Conservation (phyloP, 495 filamentous ascomycete species). For the Penicillium flavigenum region DNA sequence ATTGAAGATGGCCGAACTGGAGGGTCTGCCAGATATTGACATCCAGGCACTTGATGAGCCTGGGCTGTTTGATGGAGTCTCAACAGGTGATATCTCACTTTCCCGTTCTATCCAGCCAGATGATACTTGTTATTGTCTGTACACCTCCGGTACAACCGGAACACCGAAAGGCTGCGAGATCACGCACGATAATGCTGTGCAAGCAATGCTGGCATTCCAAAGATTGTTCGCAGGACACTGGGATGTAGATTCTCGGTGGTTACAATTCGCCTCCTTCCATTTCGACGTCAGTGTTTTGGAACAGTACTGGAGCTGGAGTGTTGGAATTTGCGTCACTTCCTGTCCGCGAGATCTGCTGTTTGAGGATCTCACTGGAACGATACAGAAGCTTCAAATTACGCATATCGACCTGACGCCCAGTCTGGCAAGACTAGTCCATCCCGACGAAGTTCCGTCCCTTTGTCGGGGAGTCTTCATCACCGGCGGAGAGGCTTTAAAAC, state of each 20-base stretch:
- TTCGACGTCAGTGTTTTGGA: constrained; percentile 88
- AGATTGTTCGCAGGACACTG: constrained; percentile 42
- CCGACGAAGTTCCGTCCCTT: constrained; percentile 35
- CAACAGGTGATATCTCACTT: constrained; percentile 20
- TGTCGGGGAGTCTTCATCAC: constrained; percentile 39
- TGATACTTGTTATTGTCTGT: constrained; percentile 92
- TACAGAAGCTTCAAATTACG: constrained; percentile 70
- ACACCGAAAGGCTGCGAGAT: constrained; percentile 96
- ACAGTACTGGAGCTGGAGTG: constrained; percentile 87
- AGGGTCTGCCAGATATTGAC: constrained; percentile 23
- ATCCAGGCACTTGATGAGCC: constrained; percentile 36
- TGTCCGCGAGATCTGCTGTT: constrained; percentile 76
- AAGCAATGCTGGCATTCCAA: constrained; percentile 46
- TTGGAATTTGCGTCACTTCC: constrained; percentile 75
- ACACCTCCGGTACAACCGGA: constrained; percentile 95
- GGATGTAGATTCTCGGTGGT: constrained; percentile 67
- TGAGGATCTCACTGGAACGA: constrained; percentile 68
- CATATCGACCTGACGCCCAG: constrained; percentile 70
- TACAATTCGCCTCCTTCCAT: constrained; percentile 87
- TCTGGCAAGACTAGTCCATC: constrained; percentile 45
- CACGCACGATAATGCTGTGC: constrained; percentile 41
- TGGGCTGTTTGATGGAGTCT: constrained; percentile 25
- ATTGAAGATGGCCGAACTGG: constrained; percentile 16
- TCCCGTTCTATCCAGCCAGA: constrained; percentile 53
- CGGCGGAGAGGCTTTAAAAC: constrained; percentile 48